Base-by-base conservation (phyloP, 2,329 filamentous ascomycete species). In the Botrytis elliptica region DNA sequence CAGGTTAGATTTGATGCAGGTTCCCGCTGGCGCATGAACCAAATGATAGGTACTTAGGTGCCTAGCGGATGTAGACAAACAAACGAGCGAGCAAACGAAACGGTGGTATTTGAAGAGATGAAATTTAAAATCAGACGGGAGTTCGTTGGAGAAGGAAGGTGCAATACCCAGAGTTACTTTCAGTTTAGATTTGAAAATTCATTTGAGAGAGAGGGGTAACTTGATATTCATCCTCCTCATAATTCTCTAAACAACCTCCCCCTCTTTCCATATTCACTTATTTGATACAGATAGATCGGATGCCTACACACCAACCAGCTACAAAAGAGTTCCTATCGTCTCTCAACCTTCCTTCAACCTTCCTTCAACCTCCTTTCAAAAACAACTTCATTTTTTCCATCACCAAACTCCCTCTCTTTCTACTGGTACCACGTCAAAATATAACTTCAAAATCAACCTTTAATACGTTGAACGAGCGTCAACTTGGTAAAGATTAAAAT, bases 181-280 rank as follows among this genome's bases (percentile, higher is more conserved):
- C 22, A 46, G 25, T 6, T 44, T 1, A 0, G 52, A 33, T 14
- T 33, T 20, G 2, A 9, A 49, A 49, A 33, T 57, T 42, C 9
- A 57, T 25, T 68, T 42, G 18, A 16, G 9, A 42, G 36, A 42
- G 36, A 20, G n/a, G 38, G 38, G 40, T n/a, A 18, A 55, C 0
- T 38, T 25, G 46, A 22, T 33, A 4, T 57, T 29, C 10, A 9
- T 42, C 6, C 49, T 55, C 22, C 25, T 7, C 36, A 18, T 12
- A n/a, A 2, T 14, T 57, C 7, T 4, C 42, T 25, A 16, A 36
- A 18, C 8, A 16, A 16, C 25, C 3, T 36, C 6, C n/a, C 40
- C 55, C 22, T 70, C 38, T 62, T 44, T 18, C 1, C 22, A 62
- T 44, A 60, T 70, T 70, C 68, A 70, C 68, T 44, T 29, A 8